These are phyloP conservation scores for Cenococcum geophilum DNA, from an alignment of 495 filamentous ascomycete species.

Conservation along the genomic window DNA sequence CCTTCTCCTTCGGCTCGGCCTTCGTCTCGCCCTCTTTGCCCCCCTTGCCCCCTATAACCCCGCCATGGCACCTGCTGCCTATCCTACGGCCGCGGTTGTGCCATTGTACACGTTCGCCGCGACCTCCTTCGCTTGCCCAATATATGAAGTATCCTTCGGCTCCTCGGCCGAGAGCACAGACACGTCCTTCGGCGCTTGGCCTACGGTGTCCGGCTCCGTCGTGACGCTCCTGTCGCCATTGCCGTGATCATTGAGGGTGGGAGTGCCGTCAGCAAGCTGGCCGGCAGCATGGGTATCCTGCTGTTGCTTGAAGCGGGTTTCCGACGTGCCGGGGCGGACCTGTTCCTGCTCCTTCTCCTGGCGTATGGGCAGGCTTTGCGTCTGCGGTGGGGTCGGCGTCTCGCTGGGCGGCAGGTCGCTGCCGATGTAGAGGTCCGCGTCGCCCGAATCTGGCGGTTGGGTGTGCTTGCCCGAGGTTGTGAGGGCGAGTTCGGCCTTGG, in stretches of 20 bases:
- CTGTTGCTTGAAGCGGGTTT: slow-evolving; percentile 34
- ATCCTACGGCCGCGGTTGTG: slow-evolving; percentile 16
- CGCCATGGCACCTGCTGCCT: slow-evolving; percentile 22
- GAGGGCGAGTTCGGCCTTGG: slow-evolving; percentile 21
- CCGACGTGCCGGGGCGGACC: slow-evolving; percentile 33
- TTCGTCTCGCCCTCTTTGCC: slow-evolving; percentile 18
- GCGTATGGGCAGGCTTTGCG: background rate
- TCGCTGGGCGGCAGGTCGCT: background rate
- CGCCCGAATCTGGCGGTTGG: slow-evolving; percentile 27
- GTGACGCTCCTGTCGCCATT: slow-evolving; percentile 36
- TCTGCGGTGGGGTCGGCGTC: background rate
- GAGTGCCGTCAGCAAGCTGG: slow-evolving; percentile 36
- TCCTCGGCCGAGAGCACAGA: slow-evolving; percentile 23
- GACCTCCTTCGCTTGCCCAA: slow-evolving; percentile 35
- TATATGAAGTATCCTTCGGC: slow-evolving; percentile 13
- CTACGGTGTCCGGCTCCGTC: slow-evolving; percentile 41
- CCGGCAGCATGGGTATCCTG: slow-evolving; percentile 37
- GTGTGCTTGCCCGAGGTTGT: slow-evolving; percentile 26
- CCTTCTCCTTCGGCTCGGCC: slow-evolving; percentile 21
- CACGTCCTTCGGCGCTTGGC: slow-evolving; percentile 40
- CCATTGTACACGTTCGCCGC: slow-evolving; percentile 14
- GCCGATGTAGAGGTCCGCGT: slow-evolving; percentile 12
- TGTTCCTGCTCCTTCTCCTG: background rate
- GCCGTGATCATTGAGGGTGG: slow-evolving; percentile 31
- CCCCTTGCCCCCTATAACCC: slow-evolving; percentile 10